These are phyloP conservation scores for Kodamaea derodonti DNA, from an alignment of 1,139 yeast genomes.

Conservation along the genomic window DNA sequence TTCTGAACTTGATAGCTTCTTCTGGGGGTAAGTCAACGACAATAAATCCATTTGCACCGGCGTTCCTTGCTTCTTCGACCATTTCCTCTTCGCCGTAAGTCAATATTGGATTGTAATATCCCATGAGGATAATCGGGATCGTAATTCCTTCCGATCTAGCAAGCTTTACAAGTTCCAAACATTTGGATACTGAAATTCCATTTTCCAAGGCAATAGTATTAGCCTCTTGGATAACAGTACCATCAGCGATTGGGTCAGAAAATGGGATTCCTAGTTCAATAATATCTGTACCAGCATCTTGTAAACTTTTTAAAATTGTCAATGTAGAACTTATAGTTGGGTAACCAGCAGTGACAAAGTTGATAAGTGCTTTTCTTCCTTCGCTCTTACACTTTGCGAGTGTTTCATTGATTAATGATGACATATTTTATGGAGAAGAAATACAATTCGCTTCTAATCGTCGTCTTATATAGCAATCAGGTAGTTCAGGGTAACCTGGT, in stretches of 20 bases:
- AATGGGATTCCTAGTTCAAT: constrained; percentile 95
- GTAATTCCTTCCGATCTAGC: constrained; percentile 84
- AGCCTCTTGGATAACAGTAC: constrained; percentile 94
- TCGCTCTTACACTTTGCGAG: constrained; percentile 69
- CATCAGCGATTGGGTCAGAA: constrained; percentile 99
- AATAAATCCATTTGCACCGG: constrained; percentile 94
- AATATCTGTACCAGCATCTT: constrained; percentile 92
- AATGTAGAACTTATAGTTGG: constrained; percentile 87
- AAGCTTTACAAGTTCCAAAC: constrained; percentile 63
- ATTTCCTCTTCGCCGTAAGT: constrained; percentile 85
- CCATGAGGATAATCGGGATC: constrained; percentile 90
- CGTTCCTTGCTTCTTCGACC: constrained; percentile 69
- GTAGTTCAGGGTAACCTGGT: constrained; percentile 1
- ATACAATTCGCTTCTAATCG: background rate
- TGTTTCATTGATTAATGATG: constrained; percentile 64
- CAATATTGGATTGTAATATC: constrained; percentile 92
- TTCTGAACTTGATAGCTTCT: constrained; percentile 87
- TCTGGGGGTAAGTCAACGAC: constrained; percentile 97
- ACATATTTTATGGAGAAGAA: constrained; percentile 37
- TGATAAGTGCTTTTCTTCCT: constrained; percentile 82
- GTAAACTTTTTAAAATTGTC: constrained; percentile 81
- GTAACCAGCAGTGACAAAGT: constrained; percentile 91
- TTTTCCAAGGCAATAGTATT: constrained; percentile 75
- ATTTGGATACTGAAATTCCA: constrained; percentile 68
- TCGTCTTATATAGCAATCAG: background rate